These are phyloP conservation scores for Citropsis articulata DNA, from an alignment of 345 rosid genomes.

Conservation along the genomic window DNA sequence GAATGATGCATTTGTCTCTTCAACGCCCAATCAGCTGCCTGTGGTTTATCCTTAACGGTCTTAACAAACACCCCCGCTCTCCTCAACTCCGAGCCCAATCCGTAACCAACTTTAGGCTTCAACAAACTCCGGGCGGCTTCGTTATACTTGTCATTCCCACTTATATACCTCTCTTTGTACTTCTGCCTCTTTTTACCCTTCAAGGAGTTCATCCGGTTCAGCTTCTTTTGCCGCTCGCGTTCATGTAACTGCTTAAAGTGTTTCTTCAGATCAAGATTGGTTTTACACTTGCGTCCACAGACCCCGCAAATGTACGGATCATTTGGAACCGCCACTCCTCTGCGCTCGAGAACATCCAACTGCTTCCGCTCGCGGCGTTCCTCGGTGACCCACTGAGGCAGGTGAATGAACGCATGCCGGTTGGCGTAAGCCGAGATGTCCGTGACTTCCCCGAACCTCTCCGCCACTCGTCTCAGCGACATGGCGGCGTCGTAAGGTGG, in stretches of 20 bases:
- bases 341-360: slow-evolving; percentile 64
- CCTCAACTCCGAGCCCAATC: slow-evolving; percentile 67
- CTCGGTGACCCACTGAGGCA: slow-evolving; percentile 71
- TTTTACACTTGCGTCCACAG: slow-evolving; percentile 82
- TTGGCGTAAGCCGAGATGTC: slow-evolving; percentile 92
- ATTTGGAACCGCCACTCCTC: slow-evolving; percentile 36
- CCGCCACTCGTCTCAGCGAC: slow-evolving; percentile 55
- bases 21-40: slow-evolving; percentile 96
- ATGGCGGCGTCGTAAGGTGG: slow-evolving; percentile 75
- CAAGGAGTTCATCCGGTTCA: slow-evolving; percentile 71
- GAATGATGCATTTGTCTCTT: slow-evolving; percentile 92
- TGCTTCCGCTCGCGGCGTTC: slow-evolving; percentile 60
- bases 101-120: slow-evolving; percentile 68
- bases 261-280: slow-evolving; percentile 74
- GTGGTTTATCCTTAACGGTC: slow-evolving; percentile 91
- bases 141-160: slow-evolving; percentile 75
- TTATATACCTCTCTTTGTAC: slow-evolving; percentile 61
- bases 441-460: slow-evolving; percentile 59
- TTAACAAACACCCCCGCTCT: slow-evolving; percentile 81
- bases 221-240: slow-evolving; percentile 80
- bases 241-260: slow-evolving; percentile 90
- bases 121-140: slow-evolving; percentile 66
- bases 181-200: slow-evolving; percentile 81
- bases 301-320: slow-evolving; percentile 67
- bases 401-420: slow-evolving; percentile 81